Conservation (phyloP, 192 early-diverging fungal species). For the Cetraspora pellucida region DNA sequence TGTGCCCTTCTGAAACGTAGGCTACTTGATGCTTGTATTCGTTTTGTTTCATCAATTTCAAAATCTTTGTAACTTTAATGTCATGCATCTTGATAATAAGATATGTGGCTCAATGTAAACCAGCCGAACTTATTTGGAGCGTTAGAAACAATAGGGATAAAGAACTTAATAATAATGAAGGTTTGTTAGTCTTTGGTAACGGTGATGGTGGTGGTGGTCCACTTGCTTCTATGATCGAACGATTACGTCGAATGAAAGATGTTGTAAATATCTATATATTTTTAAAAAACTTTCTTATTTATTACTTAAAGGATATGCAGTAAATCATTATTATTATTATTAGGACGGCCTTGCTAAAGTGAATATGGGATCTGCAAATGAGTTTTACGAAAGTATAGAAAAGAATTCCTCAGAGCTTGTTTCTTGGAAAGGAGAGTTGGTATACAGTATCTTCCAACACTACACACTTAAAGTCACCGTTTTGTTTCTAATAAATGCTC, state of each 20-base stretch:
- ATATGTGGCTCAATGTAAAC: constrained; percentile 24
- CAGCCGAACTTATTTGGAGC: constrained; percentile 48
- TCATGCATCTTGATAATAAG: neutral
- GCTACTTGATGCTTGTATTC: neutral
- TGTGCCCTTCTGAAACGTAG: constrained; percentile 41
- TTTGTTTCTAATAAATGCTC: constrained; percentile 2
- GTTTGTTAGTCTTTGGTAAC: constrained; percentile 90
- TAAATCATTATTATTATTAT: neutral
- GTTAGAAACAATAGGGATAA: constrained; percentile 89
- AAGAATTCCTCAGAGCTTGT: constrained; percentile 67
- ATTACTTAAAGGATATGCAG: neutral
- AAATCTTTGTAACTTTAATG: neutral
- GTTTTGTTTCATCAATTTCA: neutral
- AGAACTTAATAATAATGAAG: constrained; percentile 75
- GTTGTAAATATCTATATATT: constrained; percentile 50
- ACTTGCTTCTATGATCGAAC: constrained; percentile 79
- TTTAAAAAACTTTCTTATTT: neutral
- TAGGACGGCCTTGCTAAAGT: constrained; percentile 78
- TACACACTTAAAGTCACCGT: neutral
- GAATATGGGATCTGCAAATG: constrained; percentile 72
- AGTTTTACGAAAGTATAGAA: constrained; percentile 86
- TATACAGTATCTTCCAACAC: constrained; percentile 30
- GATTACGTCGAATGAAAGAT: constrained; percentile 71
- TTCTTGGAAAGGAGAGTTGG: constrained; percentile 93
- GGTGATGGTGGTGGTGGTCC: constrained; percentile 98